Conservation (phyloP, 805 yeast genomes). For the Jamesozyma piceae region DNA sequence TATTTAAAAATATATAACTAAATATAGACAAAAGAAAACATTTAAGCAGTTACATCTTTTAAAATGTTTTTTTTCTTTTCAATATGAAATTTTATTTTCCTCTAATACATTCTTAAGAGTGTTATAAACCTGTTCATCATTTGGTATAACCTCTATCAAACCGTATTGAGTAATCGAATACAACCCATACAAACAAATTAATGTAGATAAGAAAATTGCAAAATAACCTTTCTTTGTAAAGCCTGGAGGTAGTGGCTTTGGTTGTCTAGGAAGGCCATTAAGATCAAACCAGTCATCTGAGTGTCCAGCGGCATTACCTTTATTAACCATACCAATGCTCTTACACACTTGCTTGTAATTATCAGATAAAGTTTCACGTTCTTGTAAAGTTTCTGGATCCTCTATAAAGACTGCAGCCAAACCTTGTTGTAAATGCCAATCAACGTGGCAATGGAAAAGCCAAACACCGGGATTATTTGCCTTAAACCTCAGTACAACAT, state of each 20-base stretch:
- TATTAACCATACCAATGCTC: constrained; percentile 35
- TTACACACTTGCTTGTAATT: constrained; percentile 45
- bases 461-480: constrained; percentile 91
- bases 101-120: constrained; percentile 32
- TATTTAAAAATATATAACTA: no score
- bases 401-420: constrained; percentile 63
- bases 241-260: constrained; percentile 55
- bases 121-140: constrained; percentile 35
- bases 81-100: constrained; percentile 14
- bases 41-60: no score
- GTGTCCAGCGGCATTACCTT: constrained; percentile 72
- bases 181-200: constrained; percentile 52
- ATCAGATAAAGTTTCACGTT: constrained; percentile 35
- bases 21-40: no score
- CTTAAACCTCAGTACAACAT: constrained; percentile 58
- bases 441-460: constrained; percentile 89
- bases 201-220: constrained; percentile 47
- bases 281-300: constrained; percentile 45
- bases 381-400: constrained; percentile 49
- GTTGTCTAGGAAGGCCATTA: constrained; percentile 52
- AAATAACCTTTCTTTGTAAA: constrained; percentile 63
- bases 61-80: not conserved
- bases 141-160: constrained; percentile 47
- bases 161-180: constrained; percentile 55
- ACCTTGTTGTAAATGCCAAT: constrained; percentile 80